Percentiles rank a stretch among this genome's conserved stretches.
phyloP scores from a whole-genome alignment of 371 early-diverging fungal species.

The Lichtheimia ornata region DNA sequence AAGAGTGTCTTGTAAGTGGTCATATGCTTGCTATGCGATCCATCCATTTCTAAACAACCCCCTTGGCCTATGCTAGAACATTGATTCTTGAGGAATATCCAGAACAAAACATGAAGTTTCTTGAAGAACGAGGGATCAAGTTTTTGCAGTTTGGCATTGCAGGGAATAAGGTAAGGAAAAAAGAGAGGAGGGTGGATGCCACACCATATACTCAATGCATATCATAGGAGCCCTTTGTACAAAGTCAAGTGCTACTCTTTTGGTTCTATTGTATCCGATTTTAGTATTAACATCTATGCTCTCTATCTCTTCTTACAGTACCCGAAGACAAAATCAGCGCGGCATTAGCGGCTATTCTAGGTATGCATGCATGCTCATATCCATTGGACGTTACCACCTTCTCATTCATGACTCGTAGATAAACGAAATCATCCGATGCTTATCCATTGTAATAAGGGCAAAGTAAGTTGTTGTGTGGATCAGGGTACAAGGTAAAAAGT shows the following conservation, averaged over 20 bases:
- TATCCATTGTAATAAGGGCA: slow-evolving; percentile 97
- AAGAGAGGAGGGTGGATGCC: background rate
- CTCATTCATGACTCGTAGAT: slow-evolving; percentile 35
- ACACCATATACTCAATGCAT: background rate
- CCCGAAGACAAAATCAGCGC: slow-evolving; percentile 90
- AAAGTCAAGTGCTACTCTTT: slow-evolving; percentile 59
- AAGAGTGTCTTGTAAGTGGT: slow-evolving; percentile 80
- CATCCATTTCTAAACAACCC: background rate
- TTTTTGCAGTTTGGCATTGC: slow-evolving; percentile 95
- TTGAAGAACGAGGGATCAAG: slow-evolving; percentile 80
- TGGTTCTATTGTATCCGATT: background rate
- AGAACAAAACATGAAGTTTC: slow-evolving; percentile 85
- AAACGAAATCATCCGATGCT: slow-evolving; percentile 90
- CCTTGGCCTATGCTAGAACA: slow-evolving; percentile 54
- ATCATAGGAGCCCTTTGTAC: slow-evolving; percentile 93
- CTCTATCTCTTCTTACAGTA: slow-evolving; percentile 43
- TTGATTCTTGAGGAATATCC: slow-evolving; percentile 95
- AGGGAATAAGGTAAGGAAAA: slow-evolving; percentile 81
- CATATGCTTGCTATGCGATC: background rate
- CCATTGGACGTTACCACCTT: no score
- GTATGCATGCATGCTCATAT: no score
- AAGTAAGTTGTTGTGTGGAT: slow-evolving; percentile 48
- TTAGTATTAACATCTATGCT: background rate
- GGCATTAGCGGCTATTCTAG: slow-evolving; percentile 83
- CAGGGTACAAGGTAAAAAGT: no score